Evolutionary conservation across 768 basidiomycete genomes (phyloP), one percentile per base, ranked within the genome.

Genomic region (Amanita muscaria): DNA sequence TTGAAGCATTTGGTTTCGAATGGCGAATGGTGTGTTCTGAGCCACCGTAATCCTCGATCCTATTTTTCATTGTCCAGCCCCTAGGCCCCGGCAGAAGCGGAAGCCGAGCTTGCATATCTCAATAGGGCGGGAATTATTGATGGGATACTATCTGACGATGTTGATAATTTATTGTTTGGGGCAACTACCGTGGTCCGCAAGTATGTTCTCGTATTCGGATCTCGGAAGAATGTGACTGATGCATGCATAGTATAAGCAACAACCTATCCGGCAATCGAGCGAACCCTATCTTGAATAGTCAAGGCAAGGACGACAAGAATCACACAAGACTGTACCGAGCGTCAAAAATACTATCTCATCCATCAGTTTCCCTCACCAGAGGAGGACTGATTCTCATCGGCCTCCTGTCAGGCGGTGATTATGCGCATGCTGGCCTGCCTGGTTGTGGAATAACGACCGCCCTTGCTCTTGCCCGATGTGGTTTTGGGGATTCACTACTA

Each of bases 41-140:
- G 18, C 36, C 9, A 21, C 10, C 21, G 37, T 19, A 41, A 2
- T 53, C 49, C 50, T 54, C 12, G 53, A 57, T 29, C 59, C 33
- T 48, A 59, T n/a, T 53, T 49, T 19, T 50, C 59, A 5, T 59
- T 63, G 53, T 56, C 48, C 56, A 59, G 50, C 56, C 19, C 47
- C 51, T 40, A 81, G 81, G 92, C 90, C 12, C 92, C 92, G 5
- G 91, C 89, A 14, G 93, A 96, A 62, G 93, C 93, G 0, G 93
- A 97, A 60, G 92, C 92, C 0, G 92, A 94, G 56, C 69, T 97
- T 2, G 92, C 92, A 0, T 83, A 87, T 50, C 69, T 97, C 42
- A 92, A 90, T 53, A 68, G 74, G 3, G 75, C 81, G 33, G 89
- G 89, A 2, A 60, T 85, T 42, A 85, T 97, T 45, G 93, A 97